These are phyloP conservation scores for Thalassiosira pacifica DNA, from an alignment of 352 stramenopile species.

Conservation along the genomic window DNA sequence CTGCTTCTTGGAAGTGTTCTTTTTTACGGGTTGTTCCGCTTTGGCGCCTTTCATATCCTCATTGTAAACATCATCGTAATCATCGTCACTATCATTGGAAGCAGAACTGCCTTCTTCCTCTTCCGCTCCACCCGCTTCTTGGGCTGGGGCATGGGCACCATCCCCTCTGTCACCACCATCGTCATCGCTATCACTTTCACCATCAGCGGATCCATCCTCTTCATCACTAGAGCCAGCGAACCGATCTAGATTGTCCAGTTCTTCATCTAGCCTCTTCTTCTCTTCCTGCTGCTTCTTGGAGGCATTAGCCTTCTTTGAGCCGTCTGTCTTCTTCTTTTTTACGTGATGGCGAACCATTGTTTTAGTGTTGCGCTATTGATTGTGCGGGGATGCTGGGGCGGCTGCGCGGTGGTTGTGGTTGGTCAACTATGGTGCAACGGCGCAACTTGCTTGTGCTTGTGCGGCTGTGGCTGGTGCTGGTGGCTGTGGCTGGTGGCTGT, in stretches of 20 bases:
- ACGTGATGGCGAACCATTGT: constrained; percentile 54
- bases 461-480: no score
- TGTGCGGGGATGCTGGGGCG: no score
- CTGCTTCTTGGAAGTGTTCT: neutral
- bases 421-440: no score
- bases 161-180: constrained; percentile 23
- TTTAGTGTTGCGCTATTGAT: no score
- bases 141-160: no score
- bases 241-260: constrained; percentile 72
- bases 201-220: constrained; percentile 54
- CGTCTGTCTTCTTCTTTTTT: constrained; percentile 49
- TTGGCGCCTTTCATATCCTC: constrained; percentile 6
- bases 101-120: constrained; percentile 23
- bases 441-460: no score
- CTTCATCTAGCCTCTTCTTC: constrained; percentile 46
- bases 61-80: constrained; percentile 48
- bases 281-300: constrained; percentile 34
- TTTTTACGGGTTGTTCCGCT: constrained; percentile 23
- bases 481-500: no score
- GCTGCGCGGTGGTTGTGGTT: no score
- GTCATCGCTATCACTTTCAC: constrained; percentile 28
- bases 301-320: constrained; percentile 29
- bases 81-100: constrained; percentile 18
- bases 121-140: no score
- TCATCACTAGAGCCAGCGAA: constrained; percentile 85